These are phyloP conservation scores for Nothophoma quercina DNA, from an alignment of 2,329 filamentous ascomycete genomes.

Conservation along the genomic window DNA sequence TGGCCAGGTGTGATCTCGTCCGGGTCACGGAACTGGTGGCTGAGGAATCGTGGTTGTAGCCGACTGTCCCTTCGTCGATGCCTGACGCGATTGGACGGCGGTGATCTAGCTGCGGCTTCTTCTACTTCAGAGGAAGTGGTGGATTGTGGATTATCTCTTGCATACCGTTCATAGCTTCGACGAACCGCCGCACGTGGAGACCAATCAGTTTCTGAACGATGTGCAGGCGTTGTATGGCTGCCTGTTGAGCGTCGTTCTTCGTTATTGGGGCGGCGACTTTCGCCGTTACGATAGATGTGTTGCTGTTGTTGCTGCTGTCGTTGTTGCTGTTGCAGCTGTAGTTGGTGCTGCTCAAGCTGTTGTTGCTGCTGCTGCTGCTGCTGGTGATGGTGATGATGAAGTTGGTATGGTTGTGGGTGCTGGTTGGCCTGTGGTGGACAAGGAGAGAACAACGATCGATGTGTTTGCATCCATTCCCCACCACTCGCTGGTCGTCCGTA, in stretches of 20 bases:
- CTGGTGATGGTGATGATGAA: too few species aligned
- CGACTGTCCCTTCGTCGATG: constrained; percentile 26
- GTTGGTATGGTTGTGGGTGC: constrained; percentile 14
- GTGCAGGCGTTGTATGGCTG: constrained; percentile 21
- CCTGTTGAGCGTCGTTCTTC: constrained; percentile 25
- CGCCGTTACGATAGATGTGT: neutral
- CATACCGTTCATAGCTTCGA: constrained; percentile 43
- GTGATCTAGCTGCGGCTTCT: constrained; percentile 34
- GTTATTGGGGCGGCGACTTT: neutral
- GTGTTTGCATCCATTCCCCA: too few species aligned
- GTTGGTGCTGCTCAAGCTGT: too few species aligned
- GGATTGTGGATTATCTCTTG: constrained; percentile 32
- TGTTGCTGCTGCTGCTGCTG: too few species aligned
- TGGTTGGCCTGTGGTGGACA: constrained; percentile 25
- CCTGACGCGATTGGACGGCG: constrained; percentile 25
- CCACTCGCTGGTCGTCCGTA: constrained; percentile 12
- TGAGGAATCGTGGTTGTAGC: constrained; percentile 23
- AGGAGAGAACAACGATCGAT: constrained; percentile 20
- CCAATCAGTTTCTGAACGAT: constrained; percentile 34
- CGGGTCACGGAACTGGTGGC: constrained; percentile 26
- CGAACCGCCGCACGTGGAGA: constrained; percentile 42
- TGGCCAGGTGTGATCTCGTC: constrained; percentile 35
- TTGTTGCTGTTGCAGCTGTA: constrained; percentile 18
- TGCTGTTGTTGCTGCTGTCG: neutral
- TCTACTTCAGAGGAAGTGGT: constrained; percentile 36